A percentile compares a stretch with the other conserved stretches of the same genome.
Evolutionary conservation across 2,329 filamentous ascomycete species (phyloP).

Genomic region (Ophiocordyceps camponoti-rufipedis): DNA sequence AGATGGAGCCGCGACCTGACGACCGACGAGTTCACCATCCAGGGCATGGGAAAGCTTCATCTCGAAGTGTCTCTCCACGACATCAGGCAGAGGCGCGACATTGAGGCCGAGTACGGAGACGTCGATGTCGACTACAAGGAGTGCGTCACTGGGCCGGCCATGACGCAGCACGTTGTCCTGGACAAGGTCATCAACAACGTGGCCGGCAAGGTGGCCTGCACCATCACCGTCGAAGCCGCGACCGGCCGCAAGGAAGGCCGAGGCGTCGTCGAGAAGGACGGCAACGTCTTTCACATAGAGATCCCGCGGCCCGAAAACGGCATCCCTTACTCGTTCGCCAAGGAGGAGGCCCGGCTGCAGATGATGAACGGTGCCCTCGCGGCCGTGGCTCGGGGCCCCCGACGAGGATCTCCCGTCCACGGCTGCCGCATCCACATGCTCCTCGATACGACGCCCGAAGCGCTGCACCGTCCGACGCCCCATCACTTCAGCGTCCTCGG

Average conservation of each 20-base stretch:
- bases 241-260: conserved; percentile 10
- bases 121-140: conserved; percentile 96
- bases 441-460: conserved; percentile 44
- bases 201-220: conserved; percentile 59
- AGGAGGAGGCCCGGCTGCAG: conserved; percentile 32
- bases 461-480: conserved; percentile 40
- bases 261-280: conserved; percentile 35
- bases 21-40: conserved; percentile 80
- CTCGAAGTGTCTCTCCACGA: conserved; percentile 83
- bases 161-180: conserved; percentile 42
- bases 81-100: conserved; percentile 77
- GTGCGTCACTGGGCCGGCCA: conserved; percentile 42
- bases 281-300: conserved; percentile 47
- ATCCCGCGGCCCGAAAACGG: conserved; percentile 29
- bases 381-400: conserved; percentile 69
- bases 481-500: conserved; percentile 47
- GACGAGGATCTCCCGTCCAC: conserved; percentile 63
- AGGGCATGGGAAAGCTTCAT: conserved; percentile 93
- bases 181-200: conserved; percentile 71
- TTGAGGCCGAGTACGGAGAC: conserved; percentile 66
- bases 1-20: conserved; percentile 74
- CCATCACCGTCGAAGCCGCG: conserved; percentile 46
- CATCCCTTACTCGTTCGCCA: conserved; percentile 30
- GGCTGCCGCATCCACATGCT: conserved; percentile 52
- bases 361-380: conserved; percentile 68